These are phyloP conservation scores for Podila minutissima DNA, from an alignment of 192 early-diverging fungal species.

Conservation along the genomic window DNA sequence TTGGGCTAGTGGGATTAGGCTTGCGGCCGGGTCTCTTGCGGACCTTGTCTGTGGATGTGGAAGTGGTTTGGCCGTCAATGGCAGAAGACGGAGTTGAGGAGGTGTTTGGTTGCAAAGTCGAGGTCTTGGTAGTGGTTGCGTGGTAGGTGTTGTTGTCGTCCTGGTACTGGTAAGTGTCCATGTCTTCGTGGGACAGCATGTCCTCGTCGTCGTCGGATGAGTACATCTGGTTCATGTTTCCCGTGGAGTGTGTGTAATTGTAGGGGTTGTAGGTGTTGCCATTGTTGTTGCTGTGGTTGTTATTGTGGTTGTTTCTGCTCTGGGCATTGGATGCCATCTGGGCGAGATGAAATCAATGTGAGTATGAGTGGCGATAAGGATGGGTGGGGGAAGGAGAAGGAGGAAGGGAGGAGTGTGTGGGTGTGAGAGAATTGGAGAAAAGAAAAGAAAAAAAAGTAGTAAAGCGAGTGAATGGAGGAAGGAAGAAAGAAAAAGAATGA, in stretches of 20 bases:
- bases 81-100: neutral
- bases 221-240: neutral
- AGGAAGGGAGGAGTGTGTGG: too few species aligned
- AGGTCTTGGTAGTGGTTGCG: neutral
- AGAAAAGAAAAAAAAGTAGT: too few species aligned
- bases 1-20: slow-evolving; percentile 62
- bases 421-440: too few species aligned
- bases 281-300: neutral
- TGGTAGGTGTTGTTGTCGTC: neutral
- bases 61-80: neutral
- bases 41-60: neutral
- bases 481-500: too few species aligned
- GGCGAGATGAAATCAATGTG: neutral
- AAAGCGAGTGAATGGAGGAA: too few species aligned
- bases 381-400: too few species aligned
- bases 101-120: neutral
- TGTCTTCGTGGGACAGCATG: slow-evolving; percentile 3
- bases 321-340: slow-evolving; percentile 10
- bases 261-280: neutral
- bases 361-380: neutral
- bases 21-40: slow-evolving; percentile 61
- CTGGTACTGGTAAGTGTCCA: slow-evolving; percentile 1
- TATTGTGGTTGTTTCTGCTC: slow-evolving; percentile 1
- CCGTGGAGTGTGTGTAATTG: neutral
- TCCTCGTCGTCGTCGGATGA: slow-evolving; percentile 1